Conservation (phyloP, 1,284 basidiomycete genomes). For the Pseudozyma sp. region DNA sequence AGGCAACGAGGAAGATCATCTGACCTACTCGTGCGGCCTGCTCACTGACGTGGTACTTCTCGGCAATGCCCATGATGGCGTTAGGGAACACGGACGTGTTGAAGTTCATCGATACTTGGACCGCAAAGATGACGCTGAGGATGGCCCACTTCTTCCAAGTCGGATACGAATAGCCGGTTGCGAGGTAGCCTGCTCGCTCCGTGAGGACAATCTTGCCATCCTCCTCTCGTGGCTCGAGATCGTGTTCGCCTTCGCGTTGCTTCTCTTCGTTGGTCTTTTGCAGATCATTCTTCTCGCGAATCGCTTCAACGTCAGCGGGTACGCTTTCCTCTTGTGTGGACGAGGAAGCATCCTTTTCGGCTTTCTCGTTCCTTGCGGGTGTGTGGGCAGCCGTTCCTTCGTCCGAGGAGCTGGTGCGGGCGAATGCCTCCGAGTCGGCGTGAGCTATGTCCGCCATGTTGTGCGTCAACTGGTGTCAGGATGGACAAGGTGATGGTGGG, state of each 20-base stretch:
- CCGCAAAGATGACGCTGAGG: conserved; percentile 69
- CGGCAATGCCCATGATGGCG: conserved; percentile 56
- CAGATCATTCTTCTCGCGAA: conserved; percentile 46
- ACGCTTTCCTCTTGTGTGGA: conserved; percentile 13
- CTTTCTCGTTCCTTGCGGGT: neutral
- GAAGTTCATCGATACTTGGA: conserved; percentile 70
- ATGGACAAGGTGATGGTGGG: neutral
- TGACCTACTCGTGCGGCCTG: conserved; percentile 70
- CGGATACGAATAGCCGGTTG: conserved; percentile 61
- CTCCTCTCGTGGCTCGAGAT: conserved; percentile 36
- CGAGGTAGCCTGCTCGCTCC: conserved; percentile 64
- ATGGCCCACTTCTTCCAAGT: conserved; percentile 69
- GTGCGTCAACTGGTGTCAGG: neutral
- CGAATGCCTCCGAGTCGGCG: neutral
- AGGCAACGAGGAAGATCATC: conserved; percentile 70
- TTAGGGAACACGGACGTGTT: conserved; percentile 69
- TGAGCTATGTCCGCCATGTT: conserved; percentile 21
- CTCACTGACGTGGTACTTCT: conserved; percentile 68
- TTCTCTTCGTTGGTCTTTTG: conserved; percentile 47
- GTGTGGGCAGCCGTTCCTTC: conserved; percentile 25
- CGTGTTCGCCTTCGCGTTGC: conserved; percentile 46
- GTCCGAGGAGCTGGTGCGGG: conserved; percentile 31
- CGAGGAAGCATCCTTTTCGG: conserved; percentile 14
- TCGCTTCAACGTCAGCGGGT: conserved; percentile 31
- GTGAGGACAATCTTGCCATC: conserved; percentile 68